Evolutionary conservation across 1,284 basidiomycete species (phyloP).

Genomic region (Schizopora paradoxa): DNA sequence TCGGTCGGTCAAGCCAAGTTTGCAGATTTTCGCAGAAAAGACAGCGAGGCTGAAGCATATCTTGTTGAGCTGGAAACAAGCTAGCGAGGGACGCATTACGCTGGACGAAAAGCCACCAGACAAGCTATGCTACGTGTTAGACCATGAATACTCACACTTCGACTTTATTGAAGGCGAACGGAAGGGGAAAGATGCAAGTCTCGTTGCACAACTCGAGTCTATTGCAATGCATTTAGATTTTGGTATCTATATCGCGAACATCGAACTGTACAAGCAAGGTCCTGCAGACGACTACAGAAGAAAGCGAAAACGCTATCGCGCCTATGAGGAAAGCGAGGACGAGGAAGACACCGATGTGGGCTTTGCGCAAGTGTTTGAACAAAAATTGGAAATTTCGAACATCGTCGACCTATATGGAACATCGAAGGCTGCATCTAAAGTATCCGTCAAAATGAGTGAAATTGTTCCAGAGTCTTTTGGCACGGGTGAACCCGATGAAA

Average conservation of each 20-base stretch:
- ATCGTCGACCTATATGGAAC: slow-evolving; percentile 35
- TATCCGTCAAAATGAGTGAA: slow-evolving; percentile 27
- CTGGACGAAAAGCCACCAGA: slow-evolving; percentile 15
- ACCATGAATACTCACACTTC: slow-evolving; percentile 25
- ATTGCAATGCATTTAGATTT: slow-evolving; percentile 21
- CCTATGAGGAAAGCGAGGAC: too few relatives aligned
- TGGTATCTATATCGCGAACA: slow-evolving; percentile 32
- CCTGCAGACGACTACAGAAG: slow-evolving; percentile 18
- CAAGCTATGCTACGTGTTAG: slow-evolving; percentile 25
- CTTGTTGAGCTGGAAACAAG: slow-evolving; percentile 29
- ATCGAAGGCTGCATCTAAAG: slow-evolving; percentile 25
- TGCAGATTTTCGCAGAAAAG: slow-evolving; percentile 20
- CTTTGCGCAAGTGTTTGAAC: slow-evolving; percentile 26
- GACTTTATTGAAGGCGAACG: slow-evolving; percentile 22
- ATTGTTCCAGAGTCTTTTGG: slow-evolving; percentile 25
- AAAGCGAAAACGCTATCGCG: too few relatives aligned
- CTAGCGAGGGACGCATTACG: not conserved
- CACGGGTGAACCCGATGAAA: slow-evolving; percentile 30
- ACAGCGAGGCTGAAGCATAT: slow-evolving; percentile 23
- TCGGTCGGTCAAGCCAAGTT: slow-evolving; percentile 16
- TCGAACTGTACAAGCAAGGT: slow-evolving; percentile 31
- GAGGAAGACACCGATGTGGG: slow-evolving; percentile 20
- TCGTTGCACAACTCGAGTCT: slow-evolving; percentile 17
- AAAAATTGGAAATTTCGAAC: slow-evolving; percentile 24
- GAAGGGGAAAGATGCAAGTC: slow-evolving; percentile 26